Evolutionary conservation across 139 green algal species (phyloP), one percentile per base, ranked within the genome.

Genomic region (Pedinophyceae sp.): DNA sequence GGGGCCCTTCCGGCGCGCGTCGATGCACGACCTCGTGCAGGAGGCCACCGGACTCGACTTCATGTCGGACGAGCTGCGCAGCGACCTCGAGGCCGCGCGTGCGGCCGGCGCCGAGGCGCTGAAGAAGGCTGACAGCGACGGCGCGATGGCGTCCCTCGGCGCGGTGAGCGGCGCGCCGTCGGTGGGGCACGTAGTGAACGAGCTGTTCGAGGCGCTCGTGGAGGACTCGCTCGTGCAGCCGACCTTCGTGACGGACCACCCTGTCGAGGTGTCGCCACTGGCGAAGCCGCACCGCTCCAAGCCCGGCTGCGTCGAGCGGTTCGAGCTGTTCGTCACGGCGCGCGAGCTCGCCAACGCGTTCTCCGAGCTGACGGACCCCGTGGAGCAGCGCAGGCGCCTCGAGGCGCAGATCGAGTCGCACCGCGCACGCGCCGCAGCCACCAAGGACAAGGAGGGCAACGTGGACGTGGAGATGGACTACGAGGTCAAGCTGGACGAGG

Each of bases 301-400:
- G 43, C 60, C 70, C 3, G 88, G 85, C 4, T 65, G 92, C 6
- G 81, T 80, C 20, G 91, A 98, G 71, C 75, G 91, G 23, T 98
- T 97, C 71, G 91, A 98, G 81, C 78, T 98, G 1, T 98, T 95
- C 64, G 72, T 96, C 55, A 79, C 77, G 58, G 83, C 86, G 0
- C 75, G 91, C 25, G 91, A 97, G 72, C 76, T 96, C 20, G 91
- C 91, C 30, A 98, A 98, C 67, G 75, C 72, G 22, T 98, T 95
- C 71, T 79, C 68, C 2, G 91, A 98, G 77, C 69, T 97, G 57
- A 98, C 90, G 3, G 91, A 98, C 65, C 86, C 91, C 0, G 47
- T 95, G 40, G 91, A 97, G 46, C 91, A 98, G 73, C 78, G 88
- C 4, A n/a, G 47, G 52, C 70, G 88, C 15, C 76, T 98, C 41